A percentile compares a stretch with the other conserved stretches of the same genome.
Conservation (phyloP, 805 yeast species). For the Kuraishia cidri region DNA sequence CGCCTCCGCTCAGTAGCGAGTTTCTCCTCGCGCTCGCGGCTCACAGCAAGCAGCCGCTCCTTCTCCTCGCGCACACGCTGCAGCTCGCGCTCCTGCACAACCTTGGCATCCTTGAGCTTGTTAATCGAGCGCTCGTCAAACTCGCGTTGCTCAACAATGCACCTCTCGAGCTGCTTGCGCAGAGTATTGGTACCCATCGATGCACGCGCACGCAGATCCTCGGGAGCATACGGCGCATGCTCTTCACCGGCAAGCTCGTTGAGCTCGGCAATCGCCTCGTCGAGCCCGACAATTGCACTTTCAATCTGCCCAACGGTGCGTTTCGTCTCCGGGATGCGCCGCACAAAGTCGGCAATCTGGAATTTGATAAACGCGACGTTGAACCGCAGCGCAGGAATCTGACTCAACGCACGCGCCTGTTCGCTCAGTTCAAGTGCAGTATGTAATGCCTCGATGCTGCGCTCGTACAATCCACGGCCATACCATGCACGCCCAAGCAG, state of each 20-base stretch:
- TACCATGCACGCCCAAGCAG: conserved; percentile 87
- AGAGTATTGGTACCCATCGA: conserved; percentile 74
- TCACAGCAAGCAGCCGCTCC: conserved; percentile 35
- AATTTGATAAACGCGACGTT: conserved; percentile 79
- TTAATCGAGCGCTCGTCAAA: conserved; percentile 67
- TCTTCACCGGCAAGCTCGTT: conserved; percentile 48
- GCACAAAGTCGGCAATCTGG: conserved; percentile 77
- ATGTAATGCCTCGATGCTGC: conserved; percentile 47
- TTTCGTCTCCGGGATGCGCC: conserved; percentile 48
- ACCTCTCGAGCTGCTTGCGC: conserved; percentile 59
- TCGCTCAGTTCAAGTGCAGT: conserved; percentile 56
- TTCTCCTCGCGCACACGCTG: conserved; percentile 34
- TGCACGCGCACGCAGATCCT: conserved; percentile 81
- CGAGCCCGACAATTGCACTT: conserved; percentile 43
- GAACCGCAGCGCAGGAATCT: conserved; percentile 45
- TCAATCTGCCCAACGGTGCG: conserved; percentile 59
- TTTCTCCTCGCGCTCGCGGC: conserved; percentile 42
- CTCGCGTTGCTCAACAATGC: conserved; percentile 62
- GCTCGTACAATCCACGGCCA: conserved; percentile 63
- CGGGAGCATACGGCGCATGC: conserved; percentile 70
- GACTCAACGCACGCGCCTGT: conserved; percentile 38
- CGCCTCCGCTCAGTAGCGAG: conserved; percentile 34
- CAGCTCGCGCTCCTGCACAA: conserved; percentile 27
- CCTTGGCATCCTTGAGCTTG: conserved; percentile 41
- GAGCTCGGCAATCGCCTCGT: conserved; percentile 51